Conservation (phyloP, 177 flowering plant species). For the Vitis hybrid region DNA sequence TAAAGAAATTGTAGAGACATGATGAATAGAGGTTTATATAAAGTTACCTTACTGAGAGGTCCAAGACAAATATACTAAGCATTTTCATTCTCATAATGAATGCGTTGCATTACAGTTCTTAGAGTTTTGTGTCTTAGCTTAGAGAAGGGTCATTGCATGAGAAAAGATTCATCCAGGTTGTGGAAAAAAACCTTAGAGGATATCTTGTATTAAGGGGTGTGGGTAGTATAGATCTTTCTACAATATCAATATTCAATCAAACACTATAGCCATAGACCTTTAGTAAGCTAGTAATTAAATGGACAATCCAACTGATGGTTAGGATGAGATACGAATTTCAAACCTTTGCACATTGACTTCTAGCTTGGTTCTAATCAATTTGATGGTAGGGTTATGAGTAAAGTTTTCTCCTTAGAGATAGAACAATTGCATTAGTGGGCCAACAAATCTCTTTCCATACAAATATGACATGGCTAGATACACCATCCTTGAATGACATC, state of each 20-base stretch:
- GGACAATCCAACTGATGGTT: background rate
- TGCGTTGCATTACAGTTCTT: conserved; percentile 33
- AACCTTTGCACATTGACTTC: conserved; percentile 42
- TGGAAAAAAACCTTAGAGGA: conserved; percentile 37
- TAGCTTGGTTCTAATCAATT: conserved; percentile 37
- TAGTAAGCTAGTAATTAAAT: background rate
- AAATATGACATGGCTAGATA: conserved; percentile 46
- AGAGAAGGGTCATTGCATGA: conserved; percentile 41
- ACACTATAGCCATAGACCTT: background rate
- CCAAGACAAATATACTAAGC: conserved; percentile 40
- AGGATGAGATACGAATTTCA: background rate
- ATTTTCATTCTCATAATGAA: conserved; percentile 47
- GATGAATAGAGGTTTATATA: too few species aligned
- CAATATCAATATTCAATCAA: background rate
- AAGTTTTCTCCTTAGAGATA: conserved; percentile 39
- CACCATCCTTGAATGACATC: conserved; percentile 47
- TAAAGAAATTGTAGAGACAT: too few species aligned
- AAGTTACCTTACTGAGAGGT: conserved; percentile 39
- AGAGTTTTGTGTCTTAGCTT: conserved; percentile 46
- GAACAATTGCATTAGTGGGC: conserved; percentile 19
- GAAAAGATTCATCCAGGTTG: conserved; percentile 38
- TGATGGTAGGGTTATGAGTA: conserved; percentile 27
- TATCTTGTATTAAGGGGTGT: conserved; percentile 36
- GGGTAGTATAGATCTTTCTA: conserved; percentile 53
- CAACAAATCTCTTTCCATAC: conserved; percentile 42